A percentile compares a stretch with the other conserved stretches of the same genome.
Evolutionary conservation across 1,284 basidiomycete species (phyloP).

Genomic region (Puccinia triticina): DNA sequence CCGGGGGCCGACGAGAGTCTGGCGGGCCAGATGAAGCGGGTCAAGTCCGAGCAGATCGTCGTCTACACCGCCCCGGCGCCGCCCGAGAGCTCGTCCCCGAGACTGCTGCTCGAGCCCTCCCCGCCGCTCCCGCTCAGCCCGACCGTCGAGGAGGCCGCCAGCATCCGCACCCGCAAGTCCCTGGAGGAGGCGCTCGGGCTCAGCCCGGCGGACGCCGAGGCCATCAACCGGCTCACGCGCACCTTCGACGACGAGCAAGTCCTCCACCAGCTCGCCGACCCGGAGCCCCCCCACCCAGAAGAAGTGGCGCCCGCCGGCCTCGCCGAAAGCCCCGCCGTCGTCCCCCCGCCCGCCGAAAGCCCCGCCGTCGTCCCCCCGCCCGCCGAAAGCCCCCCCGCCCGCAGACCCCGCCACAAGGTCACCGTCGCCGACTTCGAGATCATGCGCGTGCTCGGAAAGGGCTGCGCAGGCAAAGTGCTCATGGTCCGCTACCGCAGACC

Average conservation of each 20-base stretch:
- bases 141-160: not conserved
- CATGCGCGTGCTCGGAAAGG: constrained; percentile 91
- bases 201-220: constrained; percentile 21
- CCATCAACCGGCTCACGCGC: not conserved
- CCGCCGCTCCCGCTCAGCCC: not conserved
- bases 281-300: too few species aligned
- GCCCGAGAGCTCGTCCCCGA: not conserved
- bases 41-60: constrained; percentile 37
- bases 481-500: constrained; percentile 46
- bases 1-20: too few species aligned
- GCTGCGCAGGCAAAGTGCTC: constrained; percentile 81
- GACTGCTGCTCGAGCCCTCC: not conserved
- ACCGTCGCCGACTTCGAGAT: constrained; percentile 86
- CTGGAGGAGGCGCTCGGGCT: constrained; percentile 2
- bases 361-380: not conserved
- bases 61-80: not conserved
- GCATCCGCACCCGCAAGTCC: not conserved
- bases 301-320: not conserved
- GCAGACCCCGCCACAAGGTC: constrained; percentile 24
- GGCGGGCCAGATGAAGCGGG: constrained; percentile 39
- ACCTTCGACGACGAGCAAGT: not conserved
- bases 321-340: not conserved
- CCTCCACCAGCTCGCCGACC: too few species aligned
- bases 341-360: not conserved
- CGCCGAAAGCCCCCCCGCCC: constrained; percentile 6